phyloP scores from a whole-genome alignment of 2,329 filamentous ascomycete species.

The Xylariaceae sp. region DNA sequence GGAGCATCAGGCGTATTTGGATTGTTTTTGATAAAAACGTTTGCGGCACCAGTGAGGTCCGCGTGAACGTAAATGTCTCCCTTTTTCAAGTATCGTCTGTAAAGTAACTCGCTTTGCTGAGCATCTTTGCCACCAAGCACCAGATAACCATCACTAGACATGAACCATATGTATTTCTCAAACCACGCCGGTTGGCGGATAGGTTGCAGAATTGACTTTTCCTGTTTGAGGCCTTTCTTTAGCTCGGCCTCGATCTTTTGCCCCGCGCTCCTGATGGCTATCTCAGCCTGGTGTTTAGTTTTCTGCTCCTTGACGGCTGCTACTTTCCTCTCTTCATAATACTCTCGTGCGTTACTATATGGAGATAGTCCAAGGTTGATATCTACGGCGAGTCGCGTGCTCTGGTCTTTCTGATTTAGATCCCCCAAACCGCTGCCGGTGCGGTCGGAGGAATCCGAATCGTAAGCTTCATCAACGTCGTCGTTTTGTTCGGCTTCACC shows the following conservation, averaged over 20 bases:
- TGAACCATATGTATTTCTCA: conserved; percentile 93
- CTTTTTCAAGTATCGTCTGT: conserved; percentile 75
- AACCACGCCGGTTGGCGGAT: conserved; percentile 88
- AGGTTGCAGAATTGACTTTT: conserved; percentile 79
- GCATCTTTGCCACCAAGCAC: conserved; percentile 84
- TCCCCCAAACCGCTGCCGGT: conserved; percentile 50
- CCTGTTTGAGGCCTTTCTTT: conserved; percentile 82
- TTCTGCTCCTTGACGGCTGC: conserved; percentile 85
- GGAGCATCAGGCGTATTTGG: conserved; percentile 70
- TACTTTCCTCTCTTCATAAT: conserved; percentile 81
- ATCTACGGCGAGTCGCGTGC: conserved; percentile 65
- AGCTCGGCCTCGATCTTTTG: conserved; percentile 81
- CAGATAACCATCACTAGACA: conserved; percentile 91
- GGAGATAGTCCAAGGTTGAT: conserved; percentile 77
- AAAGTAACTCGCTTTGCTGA: conserved; percentile 88
- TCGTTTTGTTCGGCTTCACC: conserved; percentile 62
- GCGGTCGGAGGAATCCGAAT: conserved; percentile 57
- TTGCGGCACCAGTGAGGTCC: conserved; percentile 75
- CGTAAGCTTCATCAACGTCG: conserved; percentile 55
- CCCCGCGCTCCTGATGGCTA: conserved; percentile 83
- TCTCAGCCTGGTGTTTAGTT: conserved; percentile 72
- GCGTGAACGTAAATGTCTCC: conserved; percentile 92
- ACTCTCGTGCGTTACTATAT: conserved; percentile 85
- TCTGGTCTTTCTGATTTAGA: conserved; percentile 38
- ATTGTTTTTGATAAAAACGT: conserved; percentile 88